These are phyloP conservation scores for Epichloe sp. DNA, from an alignment of 2,329 filamentous ascomycete species.

Conservation along the genomic window DNA sequence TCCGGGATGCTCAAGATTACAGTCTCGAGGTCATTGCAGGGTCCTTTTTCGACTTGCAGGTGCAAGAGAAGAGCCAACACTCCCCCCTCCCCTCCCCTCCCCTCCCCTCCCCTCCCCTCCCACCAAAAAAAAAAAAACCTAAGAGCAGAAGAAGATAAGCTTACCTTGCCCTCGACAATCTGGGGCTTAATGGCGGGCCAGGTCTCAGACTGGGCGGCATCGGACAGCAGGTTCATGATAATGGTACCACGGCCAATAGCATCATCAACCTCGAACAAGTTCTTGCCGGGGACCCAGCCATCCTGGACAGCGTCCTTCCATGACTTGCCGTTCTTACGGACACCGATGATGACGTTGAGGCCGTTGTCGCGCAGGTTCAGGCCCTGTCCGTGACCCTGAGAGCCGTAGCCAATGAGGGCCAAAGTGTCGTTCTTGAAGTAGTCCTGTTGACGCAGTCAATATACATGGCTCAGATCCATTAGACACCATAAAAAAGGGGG, in stretches of 20 bases:
- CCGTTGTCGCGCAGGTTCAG: constrained; percentile 99
- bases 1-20: neutral
- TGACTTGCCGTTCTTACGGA: constrained; percentile 94
- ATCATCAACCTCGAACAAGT: constrained; percentile 96
- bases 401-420: constrained; percentile 95
- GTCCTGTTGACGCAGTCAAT: constrained; percentile 41
- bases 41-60: neutral
- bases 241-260: constrained; percentile 88
- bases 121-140: neutral
- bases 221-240: constrained; percentile 97
- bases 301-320: constrained; percentile 97
- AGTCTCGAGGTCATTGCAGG: neutral
- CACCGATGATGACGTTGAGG: constrained; percentile 96
- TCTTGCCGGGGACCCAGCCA: constrained; percentile 96
- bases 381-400: constrained; percentile 96
- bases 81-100: too few relatives aligned
- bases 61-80: neutral
- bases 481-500: too few relatives aligned
- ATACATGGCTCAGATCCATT: neutral
- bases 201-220: constrained; percentile 96
- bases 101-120: too few relatives aligned
- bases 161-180: constrained; percentile 94
- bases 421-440: constrained; percentile 99
- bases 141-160: constrained; percentile 11
- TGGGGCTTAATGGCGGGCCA: constrained; percentile 98